Conservation (phyloP, 768 basidiomycete genomes). For the Tricholoma sp. region DNA sequence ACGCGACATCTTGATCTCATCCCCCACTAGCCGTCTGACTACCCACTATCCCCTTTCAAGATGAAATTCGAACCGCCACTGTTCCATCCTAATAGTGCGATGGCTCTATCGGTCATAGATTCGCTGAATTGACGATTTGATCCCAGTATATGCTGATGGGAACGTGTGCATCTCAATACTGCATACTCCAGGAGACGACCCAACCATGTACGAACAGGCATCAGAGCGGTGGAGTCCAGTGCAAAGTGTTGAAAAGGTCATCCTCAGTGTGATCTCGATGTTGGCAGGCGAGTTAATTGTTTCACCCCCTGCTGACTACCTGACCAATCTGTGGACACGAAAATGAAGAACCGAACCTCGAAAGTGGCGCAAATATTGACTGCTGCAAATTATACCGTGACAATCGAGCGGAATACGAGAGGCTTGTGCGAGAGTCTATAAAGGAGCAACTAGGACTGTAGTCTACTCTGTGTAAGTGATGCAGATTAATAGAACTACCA, state of each 20-base stretch:
- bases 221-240: constrained; percentile 99
- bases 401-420: constrained; percentile 83
- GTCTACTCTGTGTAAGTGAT: constrained; percentile 8
- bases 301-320: constrained; percentile 4
- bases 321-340: constrained; percentile 13
- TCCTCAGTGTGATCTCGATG: constrained; percentile 96
- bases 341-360: constrained; percentile 84
- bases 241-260: constrained; percentile 95
- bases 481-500: neutral
- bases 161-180: constrained; percentile 98
- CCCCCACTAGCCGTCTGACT: constrained; percentile 72
- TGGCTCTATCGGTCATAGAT: neutral
- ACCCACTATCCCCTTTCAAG: constrained; percentile 97
- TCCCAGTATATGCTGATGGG: constrained; percentile 88
- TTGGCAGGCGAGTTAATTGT: constrained; percentile 66
- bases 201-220: constrained; percentile 90
- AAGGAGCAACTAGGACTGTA: constrained; percentile 80
- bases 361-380: constrained; percentile 95
- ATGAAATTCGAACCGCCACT: constrained; percentile 98
- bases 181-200: constrained; percentile 90
- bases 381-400: constrained; percentile 97
- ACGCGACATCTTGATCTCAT: neutral
- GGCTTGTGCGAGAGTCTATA: constrained; percentile 77
- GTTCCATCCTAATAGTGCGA: constrained; percentile 95
- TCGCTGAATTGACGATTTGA: no score